Base-by-base conservation (phyloP, 2,329 filamentous ascomycete species). In the Neodidymelliopsis sp. region DNA sequence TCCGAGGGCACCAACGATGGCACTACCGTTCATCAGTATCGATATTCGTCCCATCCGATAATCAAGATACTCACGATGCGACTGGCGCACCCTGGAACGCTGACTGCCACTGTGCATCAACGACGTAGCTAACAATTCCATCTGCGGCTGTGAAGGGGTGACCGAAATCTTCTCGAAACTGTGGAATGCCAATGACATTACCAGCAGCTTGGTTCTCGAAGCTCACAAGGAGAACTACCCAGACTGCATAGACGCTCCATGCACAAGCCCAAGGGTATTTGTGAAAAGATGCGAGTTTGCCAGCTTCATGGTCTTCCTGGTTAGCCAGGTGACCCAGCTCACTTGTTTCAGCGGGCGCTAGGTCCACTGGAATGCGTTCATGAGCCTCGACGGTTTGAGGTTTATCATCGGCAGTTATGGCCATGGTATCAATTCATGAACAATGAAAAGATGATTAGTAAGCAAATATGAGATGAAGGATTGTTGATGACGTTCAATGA, bases 151-250 rank as follows among this genome's bases (percentile, higher is more conserved):
- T 51, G 43, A 52, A 75, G 6, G 56, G 43, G 33, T 66, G 56
- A 0, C 75, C 76, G 57, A 79, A 79, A 53, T 79, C 75, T 49
- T 78, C 69, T 24, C 75, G 67, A 56, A 79, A 79, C 43, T 74
- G 50, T 2, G 76, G 76, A n/a, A 79, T 75, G 16, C 74, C 70
- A 29, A 78, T 66, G 18, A 77, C 70, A 41, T 63, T 74, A 5
- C 74, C 74, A 3, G 69, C 60, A 16, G 75, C 75, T 50, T 76
- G 73, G 48, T 74, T 74, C 50, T 77, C 75, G 36, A 77, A 77
- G 24, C 63, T 67, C 33, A 73, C 69, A 15, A 77, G 67, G 7
- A 77, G 48, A 3, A 75, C 62, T 11, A 66, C 61, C 72, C 73
- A 78, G 7, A 74, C 67, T 20, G 73, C 72, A 49, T 69, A 77